Evolutionary conservation across 495 filamentous ascomycete genomes (phyloP).

Genomic region (Aspergillus indologenus): DNA sequence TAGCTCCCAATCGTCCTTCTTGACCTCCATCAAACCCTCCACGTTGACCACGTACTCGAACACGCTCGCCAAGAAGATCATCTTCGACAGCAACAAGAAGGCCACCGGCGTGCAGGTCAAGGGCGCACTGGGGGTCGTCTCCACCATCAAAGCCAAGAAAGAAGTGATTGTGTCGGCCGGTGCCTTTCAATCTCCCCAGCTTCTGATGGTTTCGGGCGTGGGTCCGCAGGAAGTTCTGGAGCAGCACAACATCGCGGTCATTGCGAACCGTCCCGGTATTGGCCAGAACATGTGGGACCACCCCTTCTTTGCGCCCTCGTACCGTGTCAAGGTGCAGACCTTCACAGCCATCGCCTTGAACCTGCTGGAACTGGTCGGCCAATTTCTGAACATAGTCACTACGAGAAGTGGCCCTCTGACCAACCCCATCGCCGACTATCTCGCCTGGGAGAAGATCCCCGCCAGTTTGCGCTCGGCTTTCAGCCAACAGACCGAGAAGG

Average conservation of each 20-base stretch:
- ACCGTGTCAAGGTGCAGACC: conserved; percentile 25
- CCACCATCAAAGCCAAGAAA: conserved; percentile 36
- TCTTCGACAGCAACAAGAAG: conserved; percentile 22
- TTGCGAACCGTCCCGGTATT: conserved; percentile 44
- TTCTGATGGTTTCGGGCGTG: conserved; percentile 30
- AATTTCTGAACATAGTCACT: conserved; percentile 12
- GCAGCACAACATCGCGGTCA: conserved; percentile 36
- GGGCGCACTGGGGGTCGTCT: conserved; percentile 1
- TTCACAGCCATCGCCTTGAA: conserved; percentile 6
- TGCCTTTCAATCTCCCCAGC: conserved; percentile 35
- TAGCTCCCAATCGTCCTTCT: conserved; percentile 37
- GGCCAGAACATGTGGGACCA: conserved; percentile 51
- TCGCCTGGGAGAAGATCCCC: conserved; percentile 53
- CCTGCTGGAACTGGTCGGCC: neutral
- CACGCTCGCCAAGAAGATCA: conserved; percentile 25
- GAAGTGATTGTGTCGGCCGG: conserved; percentile 57
- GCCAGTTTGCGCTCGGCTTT: conserved; percentile 23
- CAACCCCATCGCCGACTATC: conserved; percentile 36
- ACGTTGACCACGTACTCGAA: conserved; percentile 19
- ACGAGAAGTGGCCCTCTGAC: conserved; percentile 31
- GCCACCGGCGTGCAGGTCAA: conserved; percentile 26
- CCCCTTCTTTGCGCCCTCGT: conserved; percentile 21
- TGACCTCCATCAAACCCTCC: conserved; percentile 16
- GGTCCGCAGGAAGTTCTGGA: conserved; percentile 38
- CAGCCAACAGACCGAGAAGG: conserved; percentile 15